A percentile compares a stretch with the other conserved stretches of the same genome.
Conservation (phyloP, 1,284 basidiomycete genomes). For the Ustilago bromivora region DNA sequence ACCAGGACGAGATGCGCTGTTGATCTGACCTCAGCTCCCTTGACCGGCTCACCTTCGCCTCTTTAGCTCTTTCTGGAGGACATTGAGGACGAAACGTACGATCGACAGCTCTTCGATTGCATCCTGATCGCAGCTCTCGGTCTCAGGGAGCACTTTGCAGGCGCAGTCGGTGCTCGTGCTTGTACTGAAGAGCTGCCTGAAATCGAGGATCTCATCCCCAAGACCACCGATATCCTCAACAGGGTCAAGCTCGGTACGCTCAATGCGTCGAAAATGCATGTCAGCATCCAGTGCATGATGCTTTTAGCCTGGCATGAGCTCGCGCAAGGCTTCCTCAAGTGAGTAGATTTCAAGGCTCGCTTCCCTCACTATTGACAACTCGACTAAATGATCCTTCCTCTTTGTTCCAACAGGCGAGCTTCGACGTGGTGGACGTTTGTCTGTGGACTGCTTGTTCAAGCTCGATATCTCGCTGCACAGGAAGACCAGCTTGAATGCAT, state of each 20-base stretch:
- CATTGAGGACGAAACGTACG: not conserved
- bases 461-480: conserved; percentile 5
- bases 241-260: conserved; percentile 7
- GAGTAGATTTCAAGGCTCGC: conserved; percentile 1
- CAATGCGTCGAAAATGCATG: conserved; percentile 13
- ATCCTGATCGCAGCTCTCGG: conserved; percentile 24
- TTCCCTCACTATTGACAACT: not conserved
- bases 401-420: conserved; percentile 17
- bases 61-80: conserved; percentile 12
- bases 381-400: not conserved
- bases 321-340: conserved; percentile 20
- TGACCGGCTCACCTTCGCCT: not conserved
- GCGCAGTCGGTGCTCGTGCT: not conserved
- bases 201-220: conserved; percentile 2
- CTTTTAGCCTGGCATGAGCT: conserved; percentile 51
- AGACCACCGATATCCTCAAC: conserved; percentile 4
- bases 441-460: conserved; percentile 9
- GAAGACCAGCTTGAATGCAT: conserved; percentile 8
- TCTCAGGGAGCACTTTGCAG: not conserved
- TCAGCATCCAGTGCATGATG: conserved; percentile 23
- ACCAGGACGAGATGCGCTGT: not conserved
- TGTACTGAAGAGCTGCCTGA: not conserved
- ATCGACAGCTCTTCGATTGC: conserved; percentile 14
- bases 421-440: conserved; percentile 30
- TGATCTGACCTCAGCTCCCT: not conserved